Conservation (phyloP, 352 stramenopile species). For the Globisporangium cederbergense region DNA sequence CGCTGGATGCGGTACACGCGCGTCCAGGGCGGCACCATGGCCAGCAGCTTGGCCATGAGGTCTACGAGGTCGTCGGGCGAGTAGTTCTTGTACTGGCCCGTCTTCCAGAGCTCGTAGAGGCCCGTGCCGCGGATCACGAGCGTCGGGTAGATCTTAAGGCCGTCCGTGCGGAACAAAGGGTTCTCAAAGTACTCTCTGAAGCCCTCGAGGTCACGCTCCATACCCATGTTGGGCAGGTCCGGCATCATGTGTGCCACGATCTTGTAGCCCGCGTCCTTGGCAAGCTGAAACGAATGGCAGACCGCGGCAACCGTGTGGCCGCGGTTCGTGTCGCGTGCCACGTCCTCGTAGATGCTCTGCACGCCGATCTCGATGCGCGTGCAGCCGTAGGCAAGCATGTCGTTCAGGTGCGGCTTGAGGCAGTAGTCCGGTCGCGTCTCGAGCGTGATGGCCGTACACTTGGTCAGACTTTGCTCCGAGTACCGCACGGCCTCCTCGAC, state of each 20-base stretch:
- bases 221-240: conserved; percentile 96
- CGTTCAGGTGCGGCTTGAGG: conserved; percentile 94
- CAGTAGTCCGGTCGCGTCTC: conserved; percentile 98
- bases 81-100: conserved; percentile 90
- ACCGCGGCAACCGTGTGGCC: conserved; percentile 94
- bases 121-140: conserved; percentile 96
- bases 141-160: conserved; percentile 96
- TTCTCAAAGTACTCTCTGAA: conserved; percentile 98
- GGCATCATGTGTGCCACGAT: conserved; percentile 98
- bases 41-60: conserved; percentile 91
- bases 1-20: conserved; percentile 95
- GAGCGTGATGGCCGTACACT: conserved; percentile 95
- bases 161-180: conserved; percentile 92
- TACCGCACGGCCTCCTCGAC: conserved; percentile 93
- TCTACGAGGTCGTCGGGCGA: conserved; percentile 84
- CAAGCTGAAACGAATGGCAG: conserved; percentile 65
- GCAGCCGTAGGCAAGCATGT: conserved; percentile 96
- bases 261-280: conserved; percentile 97
- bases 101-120: conserved; percentile 98
- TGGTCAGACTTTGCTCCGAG: conserved; percentile 85
- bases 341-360: conserved; percentile 95
- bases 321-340: conserved; percentile 90
- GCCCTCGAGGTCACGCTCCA: conserved; percentile 94
- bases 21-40: conserved; percentile 94
- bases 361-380: conserved; percentile 98